A percentile compares a stretch with the other conserved stretches of the same genome.
Evolutionary conservation across 768 basidiomycete genomes (phyloP).

Genomic region (Leccinum obscurum): DNA sequence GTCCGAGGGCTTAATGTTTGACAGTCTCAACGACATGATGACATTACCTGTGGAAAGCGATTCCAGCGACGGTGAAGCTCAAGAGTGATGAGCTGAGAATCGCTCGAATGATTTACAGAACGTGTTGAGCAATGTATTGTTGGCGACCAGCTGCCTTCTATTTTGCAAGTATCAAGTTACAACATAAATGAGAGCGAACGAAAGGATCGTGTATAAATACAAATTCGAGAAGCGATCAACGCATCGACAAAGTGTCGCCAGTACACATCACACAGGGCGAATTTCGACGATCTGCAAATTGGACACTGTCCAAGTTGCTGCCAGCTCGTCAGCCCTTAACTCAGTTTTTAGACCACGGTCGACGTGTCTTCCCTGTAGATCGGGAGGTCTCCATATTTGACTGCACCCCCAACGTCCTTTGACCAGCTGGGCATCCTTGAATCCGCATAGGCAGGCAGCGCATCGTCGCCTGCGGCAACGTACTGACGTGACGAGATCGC

Average conservation of each 20-base stretch:
- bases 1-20: neutral
- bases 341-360: slow-evolving; percentile 6
- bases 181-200: neutral
- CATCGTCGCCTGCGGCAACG: slow-evolving; percentile 40
- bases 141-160: neutral
- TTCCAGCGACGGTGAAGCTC: slow-evolving; percentile 3
- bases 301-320: slow-evolving; percentile 11
- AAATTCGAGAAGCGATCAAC: slow-evolving; percentile 18
- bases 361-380: slow-evolving; percentile 42
- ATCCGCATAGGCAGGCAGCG: slow-evolving; percentile 32
- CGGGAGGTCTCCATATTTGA: slow-evolving; percentile 41
- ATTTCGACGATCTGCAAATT: neutral
- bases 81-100: slow-evolving; percentile 9
- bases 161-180: neutral
- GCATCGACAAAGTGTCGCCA: slow-evolving; percentile 13
- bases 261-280: slow-evolving; percentile 2
- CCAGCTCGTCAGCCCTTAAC: neutral
- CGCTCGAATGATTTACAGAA: slow-evolving; percentile 5
- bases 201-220: slow-evolving; percentile 2
- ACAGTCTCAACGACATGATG: slow-evolving; percentile 73
- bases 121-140: neutral
- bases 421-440: slow-evolving; percentile 28
- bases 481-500: slow-evolving; percentile 29
- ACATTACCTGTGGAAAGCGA: slow-evolving; percentile 44
- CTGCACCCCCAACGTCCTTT: slow-evolving; percentile 27